phyloP scores from a whole-genome alignment of 306 rosid genomes.

The Fragaria iinumae region DNA sequence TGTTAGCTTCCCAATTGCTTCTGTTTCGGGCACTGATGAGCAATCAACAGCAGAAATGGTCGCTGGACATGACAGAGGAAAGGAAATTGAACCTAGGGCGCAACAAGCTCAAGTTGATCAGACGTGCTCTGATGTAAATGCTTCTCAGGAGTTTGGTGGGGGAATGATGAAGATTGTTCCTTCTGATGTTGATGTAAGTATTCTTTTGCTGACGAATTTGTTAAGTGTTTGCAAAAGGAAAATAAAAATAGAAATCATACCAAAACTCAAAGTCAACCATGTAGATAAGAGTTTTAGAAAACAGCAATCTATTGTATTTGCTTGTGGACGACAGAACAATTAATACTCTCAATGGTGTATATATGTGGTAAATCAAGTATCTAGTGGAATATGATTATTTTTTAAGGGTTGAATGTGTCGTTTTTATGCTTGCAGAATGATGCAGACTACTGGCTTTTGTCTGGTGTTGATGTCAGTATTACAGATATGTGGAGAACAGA shows the following conservation, averaged over 20 bases:
- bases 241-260: neutral
- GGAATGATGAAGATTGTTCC: conserved; percentile 99
- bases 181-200: conserved; percentile 89
- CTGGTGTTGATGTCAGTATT: conserved; percentile 94
- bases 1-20: conserved; percentile 60
- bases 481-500: conserved; percentile 98
- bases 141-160: conserved; percentile 68
- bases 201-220: conserved; percentile 12
- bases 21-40: conserved; percentile 80
- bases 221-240: neutral
- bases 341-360: neutral
- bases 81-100: conserved; percentile 55
- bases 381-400: neutral
- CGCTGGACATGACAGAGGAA: conserved; percentile 47
- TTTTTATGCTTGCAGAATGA: conserved; percentile 66
- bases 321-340: neutral
- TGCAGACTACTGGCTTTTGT: conserved; percentile 96
- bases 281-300: neutral
- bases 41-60: conserved; percentile 50
- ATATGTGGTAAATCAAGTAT: neutral
- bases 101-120: conserved; percentile 56
- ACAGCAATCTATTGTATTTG: neutral
- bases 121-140: conserved; percentile 51
- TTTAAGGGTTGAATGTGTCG: neutral
- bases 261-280: neutral